Base-by-base conservation (phyloP, 1,139 yeast genomes). In the Kodamaea sp. region DNA sequence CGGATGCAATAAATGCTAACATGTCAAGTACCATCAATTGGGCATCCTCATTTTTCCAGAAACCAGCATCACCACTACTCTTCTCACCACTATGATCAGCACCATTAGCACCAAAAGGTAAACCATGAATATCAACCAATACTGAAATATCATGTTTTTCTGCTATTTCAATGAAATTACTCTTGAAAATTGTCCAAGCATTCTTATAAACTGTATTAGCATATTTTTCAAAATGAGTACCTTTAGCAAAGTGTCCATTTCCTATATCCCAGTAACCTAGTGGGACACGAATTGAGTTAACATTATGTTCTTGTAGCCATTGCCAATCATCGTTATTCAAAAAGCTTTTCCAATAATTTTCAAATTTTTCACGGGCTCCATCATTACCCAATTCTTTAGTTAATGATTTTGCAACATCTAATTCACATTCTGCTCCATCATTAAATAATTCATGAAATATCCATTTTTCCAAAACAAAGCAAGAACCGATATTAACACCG, bases 91-190 rank as follows among this genome's bases (percentile, higher is more conserved):
- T 81, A 58, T 90, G 97, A 42, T 82, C 70, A 24, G 82, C 83
- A 1, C 79, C 78, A 55, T 92, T 92, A 24, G 97, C 97, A 31
- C 97, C 97, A 8, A 87, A 89, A 2, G 97, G 97, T 24, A 92
- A 61, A 0, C 86, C 97, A 60, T 92, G 98, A 34, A 92, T 56
- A 60, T 92, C 98, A 8, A 90, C 75, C 41, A 92, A 54, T 1
- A 90, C 81, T 7, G 89, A 84, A 45, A 92, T 90, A 24, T 73
- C 68, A 48, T 74, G 62, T 23, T 62, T 41, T 1, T 55, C 71
- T 2, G 94, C 94, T 39, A 69, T 69, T 42, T 73, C 73, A 34
- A 85, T 65, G 44, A 74, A 75, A 37, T 68, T 55, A 23, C 60
- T 47, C 55, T 75, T 75, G 48, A 82, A 69, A 22, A 69, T 65